Conservation (phyloP, 805 yeast genomes). For the Hanseniaspora mollemarum region DNA sequence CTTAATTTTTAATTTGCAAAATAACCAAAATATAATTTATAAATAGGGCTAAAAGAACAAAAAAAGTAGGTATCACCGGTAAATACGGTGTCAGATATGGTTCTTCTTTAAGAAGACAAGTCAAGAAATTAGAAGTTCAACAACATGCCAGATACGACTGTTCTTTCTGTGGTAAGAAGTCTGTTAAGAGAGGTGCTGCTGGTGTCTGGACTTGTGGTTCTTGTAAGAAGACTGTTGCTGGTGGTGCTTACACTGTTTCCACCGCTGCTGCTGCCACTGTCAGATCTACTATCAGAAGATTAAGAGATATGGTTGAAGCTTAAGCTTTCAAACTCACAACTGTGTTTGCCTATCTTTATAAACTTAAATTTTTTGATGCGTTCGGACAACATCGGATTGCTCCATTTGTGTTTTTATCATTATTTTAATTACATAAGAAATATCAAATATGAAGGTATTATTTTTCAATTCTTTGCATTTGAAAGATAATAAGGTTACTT, state of each 20-base stretch:
- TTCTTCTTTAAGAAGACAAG: constrained; percentile 99
- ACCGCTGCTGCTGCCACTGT: constrained; percentile 99
- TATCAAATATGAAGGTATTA: neutral
- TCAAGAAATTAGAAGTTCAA: constrained; percentile 97
- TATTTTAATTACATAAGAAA: neutral
- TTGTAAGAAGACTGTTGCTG: constrained; percentile 95
- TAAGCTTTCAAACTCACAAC: constrained; percentile 36
- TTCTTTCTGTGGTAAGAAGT: constrained; percentile 98
- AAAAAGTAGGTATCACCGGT: constrained; percentile 99
- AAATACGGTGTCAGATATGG: constrained; percentile 99
- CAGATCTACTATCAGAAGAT: constrained; percentile 99
- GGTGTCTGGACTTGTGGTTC: constrained; percentile 98
- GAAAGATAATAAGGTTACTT: neutral
- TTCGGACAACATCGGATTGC: neutral
- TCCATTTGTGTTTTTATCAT: neutral
- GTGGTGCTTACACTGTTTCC: constrained; percentile 99
- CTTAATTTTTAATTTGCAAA: neutral
- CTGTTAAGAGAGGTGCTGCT: constrained; percentile 93
- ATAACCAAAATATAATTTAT: neutral
- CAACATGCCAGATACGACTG: constrained; percentile 98
- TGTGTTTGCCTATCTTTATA: neutral
- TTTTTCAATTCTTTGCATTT: neutral
- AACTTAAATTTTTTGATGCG: neutral
- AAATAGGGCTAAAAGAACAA: constrained; percentile 96
- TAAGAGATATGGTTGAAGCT: constrained; percentile 99